Evolutionary conservation across 495 filamentous ascomycete species (phyloP), one percentile per base, ranked within the genome.

Genomic region (Lasiosphaeria miniovina): DNA sequence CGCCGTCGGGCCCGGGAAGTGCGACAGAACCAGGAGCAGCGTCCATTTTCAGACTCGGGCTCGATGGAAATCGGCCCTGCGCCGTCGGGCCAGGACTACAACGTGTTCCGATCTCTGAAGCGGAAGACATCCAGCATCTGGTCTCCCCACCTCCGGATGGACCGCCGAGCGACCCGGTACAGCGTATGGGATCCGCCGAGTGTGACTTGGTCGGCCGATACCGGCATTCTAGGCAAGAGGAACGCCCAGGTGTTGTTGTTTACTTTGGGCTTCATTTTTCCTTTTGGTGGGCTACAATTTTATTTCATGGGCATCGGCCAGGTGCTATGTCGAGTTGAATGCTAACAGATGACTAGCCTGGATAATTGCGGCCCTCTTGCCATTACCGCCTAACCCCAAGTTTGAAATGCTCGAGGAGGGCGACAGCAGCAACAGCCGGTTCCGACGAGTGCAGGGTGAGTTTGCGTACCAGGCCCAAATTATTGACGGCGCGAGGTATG

Each of bases 181-280:
- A 83, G 79, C 68, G 70, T 82, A 10, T 91, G 89, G 87, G 81
- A 82, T 54, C 84, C 89, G 15, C 89, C 89, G 4, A 88, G 84
- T 7, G 69, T 91, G 41, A 86, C 86, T 59, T 90, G 84, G 74
- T 79, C 76, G 24, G 75, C 81, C 61, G 72, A 85, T 62, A 77
- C 82, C 24, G 67, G 86, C 10, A 55, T 86, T 5, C 77, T 88
- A 65, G 88, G 85, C 45, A 83, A 84, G 49, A 79, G 90, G 55
- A 93, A 93, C 71, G 73, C 85, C 40, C 94, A 98, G 73, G 84
- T 97, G 14, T 74, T 94, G 65, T 75, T 92, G n/a, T 98, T 98
- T 71, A 86, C 87, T 57, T 24, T 92, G 54, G 94, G 94, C 6
- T 98, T 97, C 67, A 72, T 96, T 54, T 86, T 92, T 65, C 93